phyloP scores from a whole-genome alignment of 371 early-diverging fungal genomes.

The Mucor lusitanicus region DNA sequence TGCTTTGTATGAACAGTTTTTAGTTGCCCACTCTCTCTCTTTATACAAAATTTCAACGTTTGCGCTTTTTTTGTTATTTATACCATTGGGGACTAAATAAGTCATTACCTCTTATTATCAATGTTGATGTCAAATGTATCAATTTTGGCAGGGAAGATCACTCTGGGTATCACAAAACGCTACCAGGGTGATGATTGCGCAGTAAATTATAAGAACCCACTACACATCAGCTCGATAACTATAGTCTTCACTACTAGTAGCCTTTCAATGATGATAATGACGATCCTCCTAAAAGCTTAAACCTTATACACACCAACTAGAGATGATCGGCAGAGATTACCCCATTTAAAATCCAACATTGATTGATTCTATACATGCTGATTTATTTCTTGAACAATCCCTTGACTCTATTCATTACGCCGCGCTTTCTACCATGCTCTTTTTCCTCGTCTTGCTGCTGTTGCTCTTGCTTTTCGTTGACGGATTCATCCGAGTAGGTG shows the following conservation, averaged over 20 bases:
- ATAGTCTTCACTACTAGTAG: neutral
- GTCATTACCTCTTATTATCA: too few species aligned
- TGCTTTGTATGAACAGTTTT: too few species aligned
- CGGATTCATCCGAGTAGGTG: neutral
- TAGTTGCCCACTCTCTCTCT: too few species aligned
- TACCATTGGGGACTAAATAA: too few species aligned
- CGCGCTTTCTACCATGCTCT: slow-evolving; percentile 17
- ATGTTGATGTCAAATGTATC: too few species aligned
- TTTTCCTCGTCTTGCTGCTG: slow-evolving; percentile 16
- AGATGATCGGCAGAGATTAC: neutral
- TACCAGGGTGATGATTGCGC: neutral
- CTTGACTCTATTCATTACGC: slow-evolving; percentile 34
- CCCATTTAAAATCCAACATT: neutral
- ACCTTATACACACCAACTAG: neutral
- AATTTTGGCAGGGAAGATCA: too few species aligned
- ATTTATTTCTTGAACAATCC: slow-evolving; percentile 44
- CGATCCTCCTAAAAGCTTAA: neutral
- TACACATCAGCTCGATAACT: neutral
- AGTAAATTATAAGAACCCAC: neutral
- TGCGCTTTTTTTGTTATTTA: too few species aligned
- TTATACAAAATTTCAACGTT: too few species aligned
- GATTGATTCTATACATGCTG: neutral
- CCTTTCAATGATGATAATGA: neutral
- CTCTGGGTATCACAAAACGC: too few species aligned
- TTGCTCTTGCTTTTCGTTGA: neutral